Conservation (phyloP, 1,284 basidiomycete genomes). For the Ustilago bromivora region DNA sequence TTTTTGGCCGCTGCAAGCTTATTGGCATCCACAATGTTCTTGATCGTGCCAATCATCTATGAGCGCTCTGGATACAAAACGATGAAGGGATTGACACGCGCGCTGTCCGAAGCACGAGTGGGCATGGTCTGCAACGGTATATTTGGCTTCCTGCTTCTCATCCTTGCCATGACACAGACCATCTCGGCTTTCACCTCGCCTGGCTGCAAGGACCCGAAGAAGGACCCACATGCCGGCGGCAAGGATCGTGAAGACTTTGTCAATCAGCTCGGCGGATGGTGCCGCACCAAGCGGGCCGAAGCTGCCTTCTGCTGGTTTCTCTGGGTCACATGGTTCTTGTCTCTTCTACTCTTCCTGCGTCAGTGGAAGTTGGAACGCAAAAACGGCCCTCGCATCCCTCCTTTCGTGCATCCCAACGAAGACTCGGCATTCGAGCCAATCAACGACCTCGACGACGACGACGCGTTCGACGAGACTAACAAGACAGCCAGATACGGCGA, state of each 20-base stretch:
- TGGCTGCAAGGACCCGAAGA: conserved; percentile 59
- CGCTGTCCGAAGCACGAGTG: conserved; percentile 56
- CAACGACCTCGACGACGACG: conserved; percentile 51
- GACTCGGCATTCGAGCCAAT: conserved; percentile 63
- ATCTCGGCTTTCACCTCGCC: conserved; percentile 59
- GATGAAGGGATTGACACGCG: conserved; percentile 42
- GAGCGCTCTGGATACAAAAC: conserved; percentile 48
- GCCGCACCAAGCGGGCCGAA: conserved; percentile 60
- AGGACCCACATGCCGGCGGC: conserved; percentile 57
- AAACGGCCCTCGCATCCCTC: conserved; percentile 64
- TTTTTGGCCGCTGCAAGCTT: conserved; percentile 50
- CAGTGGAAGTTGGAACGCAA: conserved; percentile 62
- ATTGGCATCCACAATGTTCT: conserved; percentile 44
- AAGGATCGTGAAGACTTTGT: conserved; percentile 52
- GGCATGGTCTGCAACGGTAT: conserved; percentile 59
- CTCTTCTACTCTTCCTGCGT: conserved; percentile 57
- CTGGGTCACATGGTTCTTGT: conserved; percentile 52
- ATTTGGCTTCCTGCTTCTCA: conserved; percentile 49
- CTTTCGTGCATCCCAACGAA: conserved; percentile 61
- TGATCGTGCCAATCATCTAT: conserved; percentile 55
- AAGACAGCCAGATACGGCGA: conserved; percentile 48
- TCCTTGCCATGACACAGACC: conserved; percentile 58
- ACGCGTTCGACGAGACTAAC: conserved; percentile 33
- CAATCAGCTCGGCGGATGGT: conserved; percentile 55
- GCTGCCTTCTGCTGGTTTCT: conserved; percentile 64